phyloP scores from a whole-genome alignment of 163 green algal genomes.

The Chlamydomonas reinhardtii region DNA sequence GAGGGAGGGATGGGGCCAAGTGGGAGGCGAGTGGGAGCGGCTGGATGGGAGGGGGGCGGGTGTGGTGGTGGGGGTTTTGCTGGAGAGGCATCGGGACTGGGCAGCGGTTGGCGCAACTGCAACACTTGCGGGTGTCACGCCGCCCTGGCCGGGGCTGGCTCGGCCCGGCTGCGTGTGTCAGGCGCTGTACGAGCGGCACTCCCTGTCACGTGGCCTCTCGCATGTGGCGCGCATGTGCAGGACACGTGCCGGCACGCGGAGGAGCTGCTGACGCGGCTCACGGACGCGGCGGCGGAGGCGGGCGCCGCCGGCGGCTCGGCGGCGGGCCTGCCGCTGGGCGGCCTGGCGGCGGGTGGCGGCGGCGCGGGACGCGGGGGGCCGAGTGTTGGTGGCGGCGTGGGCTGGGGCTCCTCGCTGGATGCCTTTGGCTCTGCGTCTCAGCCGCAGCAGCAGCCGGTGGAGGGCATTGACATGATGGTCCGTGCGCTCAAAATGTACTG shows the following conservation, averaged over 20 bases:
- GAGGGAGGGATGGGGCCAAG: too few species aligned
- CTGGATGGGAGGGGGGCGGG: too few species aligned
- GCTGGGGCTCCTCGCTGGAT: background rate
- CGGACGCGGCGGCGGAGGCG: slow-evolving; percentile 9
- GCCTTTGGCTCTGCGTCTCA: background rate
- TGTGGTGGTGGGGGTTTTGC: too few species aligned
- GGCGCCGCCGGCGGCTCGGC: background rate
- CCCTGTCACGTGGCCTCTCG: too few species aligned
- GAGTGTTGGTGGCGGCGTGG: background rate
- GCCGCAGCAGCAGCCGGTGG: slow-evolving; percentile 39
- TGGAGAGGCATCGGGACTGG: too few species aligned
- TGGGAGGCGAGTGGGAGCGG: too few species aligned
- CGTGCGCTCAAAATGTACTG: slow-evolving; percentile 57
- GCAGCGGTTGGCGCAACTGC: too few species aligned
- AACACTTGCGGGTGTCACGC: too few species aligned
- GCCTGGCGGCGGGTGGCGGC: background rate
- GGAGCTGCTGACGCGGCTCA: slow-evolving; percentile 45
- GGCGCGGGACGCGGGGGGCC: background rate
- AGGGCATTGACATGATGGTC: slow-evolving; percentile 58
- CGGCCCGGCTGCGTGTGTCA: too few species aligned
- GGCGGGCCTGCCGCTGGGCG: background rate
- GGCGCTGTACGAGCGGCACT: too few species aligned
- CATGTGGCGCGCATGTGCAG: too few species aligned
- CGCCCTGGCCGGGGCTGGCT: too few species aligned
- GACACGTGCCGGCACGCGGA: slow-evolving; percentile 50